Base-by-base conservation (phyloP, 257 asterid genomes). In the Cinchona pubescens region DNA sequence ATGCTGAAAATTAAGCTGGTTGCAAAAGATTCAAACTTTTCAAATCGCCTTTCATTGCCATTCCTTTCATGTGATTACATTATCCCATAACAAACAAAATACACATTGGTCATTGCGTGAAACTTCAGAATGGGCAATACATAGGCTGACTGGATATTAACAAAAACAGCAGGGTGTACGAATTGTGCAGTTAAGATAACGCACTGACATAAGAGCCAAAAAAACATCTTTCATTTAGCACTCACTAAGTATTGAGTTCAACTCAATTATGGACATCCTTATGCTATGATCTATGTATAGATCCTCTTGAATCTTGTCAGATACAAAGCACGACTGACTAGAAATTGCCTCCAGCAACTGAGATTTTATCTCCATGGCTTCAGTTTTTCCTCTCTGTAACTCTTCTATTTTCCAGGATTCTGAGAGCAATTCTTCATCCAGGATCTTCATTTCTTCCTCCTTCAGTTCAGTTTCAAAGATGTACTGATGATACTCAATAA, bases 271-370 rank as follows among this genome's bases (percentile, higher is more conserved):
- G 13, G 95, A 87, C 49, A 67, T 72, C 56, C 71, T 83, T 72
- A 87, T 38, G 53, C 75, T 78, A n/a, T 77, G 83, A 71, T n/a
- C n/a, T n/a, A n/a, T n/a, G n/a, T n/a, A n/a, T n/a, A 94, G 87
- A 84, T 89, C 92, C 70, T 84, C 90, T 83, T 85, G 91, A 76
- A 92, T 72, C 80, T 88, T 90, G 51, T 87, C 89, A 21, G 94
- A 86, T 71, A 88, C 82, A 67, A 81, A 77, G 84, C 87, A 40
- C 13, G 93, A 81, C 37, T 74, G 80, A 73, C 84, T 65, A 4
- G 89, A 60, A 46, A 87, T 72, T 69, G 79, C 85, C 78, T 85
- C 91, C 76, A 87, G 75, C 73, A 89, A 46, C 77, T 83, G 74
- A 2, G 49, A 78, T 84, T 85, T 90, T 73, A 86, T 86, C 59